These are phyloP conservation scores for Streptanthus diversifolius DNA, from an alignment of 345 rosid species.

Conservation along the genomic window DNA sequence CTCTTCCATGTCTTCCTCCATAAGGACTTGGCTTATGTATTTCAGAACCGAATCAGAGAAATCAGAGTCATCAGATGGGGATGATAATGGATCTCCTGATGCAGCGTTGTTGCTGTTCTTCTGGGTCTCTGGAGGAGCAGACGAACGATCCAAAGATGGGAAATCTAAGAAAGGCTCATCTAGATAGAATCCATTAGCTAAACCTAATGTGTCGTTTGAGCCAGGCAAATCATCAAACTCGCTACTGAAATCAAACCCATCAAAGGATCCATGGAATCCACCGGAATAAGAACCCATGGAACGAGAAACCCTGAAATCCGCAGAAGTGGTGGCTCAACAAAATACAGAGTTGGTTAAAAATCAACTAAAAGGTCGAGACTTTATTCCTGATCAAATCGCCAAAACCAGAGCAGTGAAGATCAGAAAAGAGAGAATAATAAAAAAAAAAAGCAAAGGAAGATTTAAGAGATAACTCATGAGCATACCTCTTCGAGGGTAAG, in stretches of 20 bases:
- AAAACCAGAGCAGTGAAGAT: neutral
- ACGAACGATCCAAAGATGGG: constrained; percentile 21
- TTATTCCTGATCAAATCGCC: constrained; percentile 25
- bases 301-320: neutral
- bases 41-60: constrained; percentile 54
- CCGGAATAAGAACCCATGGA: constrained; percentile 35
- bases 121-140: constrained; percentile 18
- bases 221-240: constrained; percentile 33
- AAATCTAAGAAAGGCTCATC: constrained; percentile 38
- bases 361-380: constrained; percentile 20
- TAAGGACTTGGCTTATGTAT: constrained; percentile 69
- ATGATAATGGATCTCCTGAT: constrained; percentile 29
- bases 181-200: constrained; percentile 36
- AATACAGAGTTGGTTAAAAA: neutral
- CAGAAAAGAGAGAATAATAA: neutral
- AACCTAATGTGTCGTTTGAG: constrained; percentile 28
- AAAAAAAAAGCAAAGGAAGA: neutral
- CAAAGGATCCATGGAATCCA: constrained; percentile 23
- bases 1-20: constrained; percentile 72
- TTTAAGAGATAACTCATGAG: neutral
- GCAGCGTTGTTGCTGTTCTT: constrained; percentile 2
- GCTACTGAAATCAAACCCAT: constrained; percentile 29
- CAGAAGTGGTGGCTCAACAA: neutral
- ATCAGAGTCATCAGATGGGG: constrained; percentile 48
- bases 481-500: constrained; percentile 12